Evolutionary conservation across 805 yeast species (phyloP).

Genomic region (Nakazawaea ishiwadae): DNA sequence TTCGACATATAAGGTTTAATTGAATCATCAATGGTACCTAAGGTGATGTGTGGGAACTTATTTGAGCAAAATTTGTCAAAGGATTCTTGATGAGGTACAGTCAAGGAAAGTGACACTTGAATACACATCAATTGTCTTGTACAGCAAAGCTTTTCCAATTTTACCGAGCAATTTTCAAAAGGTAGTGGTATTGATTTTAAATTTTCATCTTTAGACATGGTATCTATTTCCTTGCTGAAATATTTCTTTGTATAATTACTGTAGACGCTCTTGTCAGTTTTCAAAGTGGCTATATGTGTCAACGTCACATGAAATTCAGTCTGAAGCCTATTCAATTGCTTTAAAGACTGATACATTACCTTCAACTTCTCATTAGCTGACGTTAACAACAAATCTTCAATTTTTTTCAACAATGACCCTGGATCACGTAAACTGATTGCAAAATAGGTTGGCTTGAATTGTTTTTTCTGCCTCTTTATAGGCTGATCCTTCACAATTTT

Average conservation of each 20-base stretch:
- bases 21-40: constrained; percentile 49
- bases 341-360: constrained; percentile 17
- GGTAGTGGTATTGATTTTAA: constrained; percentile 14
- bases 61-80: constrained; percentile 32
- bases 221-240: constrained; percentile 16
- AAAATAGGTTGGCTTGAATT: constrained; percentile 37
- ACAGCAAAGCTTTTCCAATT: constrained; percentile 42
- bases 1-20: constrained; percentile 54
- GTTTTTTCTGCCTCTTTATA: constrained; percentile 11
- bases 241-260: constrained; percentile 15
- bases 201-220: constrained; percentile 11
- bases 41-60: constrained; percentile 61
- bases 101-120: constrained; percentile 32
- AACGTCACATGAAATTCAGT: constrained; percentile 63
- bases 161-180: constrained; percentile 31
- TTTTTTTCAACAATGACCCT: constrained; percentile 5
- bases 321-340: constrained; percentile 37
- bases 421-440: constrained; percentile 33
- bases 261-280: constrained; percentile 3
- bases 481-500: constrained; percentile 25
- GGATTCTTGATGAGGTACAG: constrained; percentile 12
- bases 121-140: constrained; percentile 50
- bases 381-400: constrained; percentile 17
- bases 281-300: constrained; percentile 34
- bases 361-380: constrained; percentile 4